Conservation (phyloP, 139 green algal species). For the Chlamydomonas eustigma region DNA sequence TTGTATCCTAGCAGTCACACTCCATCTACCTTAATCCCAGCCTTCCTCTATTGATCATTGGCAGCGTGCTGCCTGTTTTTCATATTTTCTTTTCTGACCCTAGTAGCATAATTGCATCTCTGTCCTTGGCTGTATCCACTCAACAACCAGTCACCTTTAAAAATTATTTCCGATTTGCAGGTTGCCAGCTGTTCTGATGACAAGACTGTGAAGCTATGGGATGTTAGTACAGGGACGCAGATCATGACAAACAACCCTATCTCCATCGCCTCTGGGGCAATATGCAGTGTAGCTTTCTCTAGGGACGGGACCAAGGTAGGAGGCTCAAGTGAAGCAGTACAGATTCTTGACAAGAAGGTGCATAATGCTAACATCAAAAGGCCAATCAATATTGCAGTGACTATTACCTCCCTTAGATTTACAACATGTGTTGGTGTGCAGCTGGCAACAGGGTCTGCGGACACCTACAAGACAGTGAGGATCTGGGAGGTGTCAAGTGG, state of each 20-base stretch:
- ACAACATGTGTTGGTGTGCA: background rate
- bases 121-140: too few relatives aligned
- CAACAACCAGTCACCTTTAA: too few relatives aligned
- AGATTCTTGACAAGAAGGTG: too few relatives aligned
- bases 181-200: conserved; percentile 1
- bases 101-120: too few relatives aligned
- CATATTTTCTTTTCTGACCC: too few relatives aligned
- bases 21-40: too few relatives aligned
- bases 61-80: too few relatives aligned
- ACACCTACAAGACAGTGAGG: conserved; percentile 5
- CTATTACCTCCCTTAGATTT: too few relatives aligned
- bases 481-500: background rate
- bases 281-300: background rate
- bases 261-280: background rate
- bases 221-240: background rate
- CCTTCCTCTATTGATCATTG: too few relatives aligned
- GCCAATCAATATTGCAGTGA: too few relatives aligned
- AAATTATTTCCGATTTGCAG: background rate
- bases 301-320: background rate
- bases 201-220: conserved; percentile 11
- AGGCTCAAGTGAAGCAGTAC: background rate
- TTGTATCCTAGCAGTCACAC: too few relatives aligned
- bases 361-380: too few relatives aligned
- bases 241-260: background rate
- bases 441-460: conserved; percentile 5